phyloP scores from a whole-genome alignment of 331 rosid genomes.

The Telfairia occidentalis region DNA sequence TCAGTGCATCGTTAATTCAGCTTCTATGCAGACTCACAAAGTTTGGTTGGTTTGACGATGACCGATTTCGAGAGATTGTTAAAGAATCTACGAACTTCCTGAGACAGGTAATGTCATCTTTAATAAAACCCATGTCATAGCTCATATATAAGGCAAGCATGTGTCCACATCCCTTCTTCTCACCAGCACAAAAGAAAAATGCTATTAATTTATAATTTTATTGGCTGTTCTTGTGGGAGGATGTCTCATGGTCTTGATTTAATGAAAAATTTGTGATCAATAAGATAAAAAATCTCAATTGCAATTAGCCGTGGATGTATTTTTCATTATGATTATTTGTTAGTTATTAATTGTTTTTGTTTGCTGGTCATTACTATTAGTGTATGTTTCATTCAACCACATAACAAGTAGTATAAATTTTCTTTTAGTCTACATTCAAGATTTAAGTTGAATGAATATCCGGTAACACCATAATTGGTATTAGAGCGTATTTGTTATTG shows the following conservation, averaged over 20 bases:
- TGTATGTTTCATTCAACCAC: neutral
- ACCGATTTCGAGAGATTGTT: conserved; percentile 65
- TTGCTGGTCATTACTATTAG: neutral
- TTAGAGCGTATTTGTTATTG: neutral
- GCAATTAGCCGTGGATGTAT: neutral
- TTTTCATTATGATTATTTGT: neutral
- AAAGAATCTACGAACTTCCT: conserved; percentile 72
- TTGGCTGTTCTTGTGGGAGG: neutral
- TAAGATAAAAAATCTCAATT: neutral
- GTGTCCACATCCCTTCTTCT: neutral
- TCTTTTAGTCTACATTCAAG: neutral
- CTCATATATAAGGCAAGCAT: neutral
- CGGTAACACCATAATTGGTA: neutral
- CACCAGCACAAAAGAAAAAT: neutral
- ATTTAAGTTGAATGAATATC: neutral
- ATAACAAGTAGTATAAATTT: neutral
- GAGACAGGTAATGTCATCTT: conserved; percentile 53
- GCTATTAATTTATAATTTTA: neutral
- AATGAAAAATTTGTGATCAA: neutral
- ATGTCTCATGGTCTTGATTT: neutral
- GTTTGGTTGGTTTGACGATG: conserved; percentile 96
- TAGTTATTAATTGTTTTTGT: neutral
- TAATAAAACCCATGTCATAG: neutral
- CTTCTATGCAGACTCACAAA: conserved; percentile 84
- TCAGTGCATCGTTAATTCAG: conserved; percentile 74